Evolutionary conservation across 2,329 filamentous ascomycete species (phyloP), one percentile per base, ranked within the genome.

Genomic region (Aspergillus vadensis): DNA sequence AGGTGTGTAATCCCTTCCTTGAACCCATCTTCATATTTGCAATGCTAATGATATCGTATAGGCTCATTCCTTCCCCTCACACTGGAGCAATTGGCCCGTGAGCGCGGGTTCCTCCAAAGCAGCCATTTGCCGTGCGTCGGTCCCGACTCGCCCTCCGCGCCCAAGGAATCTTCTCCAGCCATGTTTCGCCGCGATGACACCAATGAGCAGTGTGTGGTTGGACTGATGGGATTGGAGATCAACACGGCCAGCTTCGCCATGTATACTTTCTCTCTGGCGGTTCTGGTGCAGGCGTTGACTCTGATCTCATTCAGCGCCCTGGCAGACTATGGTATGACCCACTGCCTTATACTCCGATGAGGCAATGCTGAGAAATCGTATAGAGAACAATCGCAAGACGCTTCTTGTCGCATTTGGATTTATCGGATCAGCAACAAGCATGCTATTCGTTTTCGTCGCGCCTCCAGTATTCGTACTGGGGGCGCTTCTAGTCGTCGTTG

Each of bases 21-120:
- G 32, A 12, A 50, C n/a, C 14, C 39, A 5, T 53, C 47, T 12
- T 15, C 19, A 7, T 9, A 17, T 12, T 23, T 15, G 12, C 6
- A 39, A 27, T 19, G 21, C 15, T 12, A 60, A 19, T 23, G 30
- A 51, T 55, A 3, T 12, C 38, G 32, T 36, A 36, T 52, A 92
- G 91, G 89, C 51, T 94, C 91, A 32, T 97, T 97, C 77, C 91
- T 97, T 61, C 93, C 93, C 12, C 93, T 97, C 64, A 89, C 93
- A 3, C 85, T 97, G 63, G 93, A 97, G 75, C 92, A 92, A 66
- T 83, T 97, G n/a, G 93, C 93, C 4, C 86, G 93, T 69, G 92
- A 95, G 72, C 93, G 93, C 76, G 93, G 93, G 51, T 90, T 94
- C n/a, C 83, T 96, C 2, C 82, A 91, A 19, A 67, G 60, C 7